Conservation (phyloP, 2,329 filamentous ascomycete species). For the Alternaria ventricosa region DNA sequence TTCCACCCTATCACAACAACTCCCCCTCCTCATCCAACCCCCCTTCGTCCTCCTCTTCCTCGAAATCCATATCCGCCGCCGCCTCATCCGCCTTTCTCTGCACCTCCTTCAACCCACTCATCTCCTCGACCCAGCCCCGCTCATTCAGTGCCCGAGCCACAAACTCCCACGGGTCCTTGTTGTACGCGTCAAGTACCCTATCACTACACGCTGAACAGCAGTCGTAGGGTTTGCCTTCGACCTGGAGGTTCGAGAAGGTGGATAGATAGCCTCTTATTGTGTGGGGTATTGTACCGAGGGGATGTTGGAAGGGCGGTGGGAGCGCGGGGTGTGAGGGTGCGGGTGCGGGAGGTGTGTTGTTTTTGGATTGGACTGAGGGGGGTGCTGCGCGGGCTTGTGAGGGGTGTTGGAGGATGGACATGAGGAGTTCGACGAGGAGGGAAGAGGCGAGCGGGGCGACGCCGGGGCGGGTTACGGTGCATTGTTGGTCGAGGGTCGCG, state of each 20-base stretch:
- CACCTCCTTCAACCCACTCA: slow-evolving; percentile 70
- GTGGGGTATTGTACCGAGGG: slow-evolving; percentile 76
- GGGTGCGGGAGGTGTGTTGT: slow-evolving; percentile 11
- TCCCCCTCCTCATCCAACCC: slow-evolving; percentile 67
- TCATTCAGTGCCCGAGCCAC: slow-evolving; percentile 76
- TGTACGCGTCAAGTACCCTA: slow-evolving; percentile 72
- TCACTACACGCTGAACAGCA: slow-evolving; percentile 82
- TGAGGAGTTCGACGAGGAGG: slow-evolving; percentile 85
- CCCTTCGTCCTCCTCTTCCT: slow-evolving; percentile 54
- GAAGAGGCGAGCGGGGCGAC: slow-evolving; percentile 92
- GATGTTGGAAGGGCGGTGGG: slow-evolving; percentile 58
- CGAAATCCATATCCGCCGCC: slow-evolving; percentile 61
- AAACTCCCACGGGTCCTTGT: slow-evolving; percentile 74
- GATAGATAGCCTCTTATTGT: slow-evolving; percentile 80
- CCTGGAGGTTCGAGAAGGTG: slow-evolving; percentile 74
- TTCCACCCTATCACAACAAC: slow-evolving; percentile 34
- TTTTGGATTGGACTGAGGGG: slow-evolving; percentile 11
- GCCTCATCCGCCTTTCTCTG: slow-evolving; percentile 57
- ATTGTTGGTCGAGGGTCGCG: slow-evolving; percentile 95
- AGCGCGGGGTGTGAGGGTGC: slow-evolving; percentile 32
- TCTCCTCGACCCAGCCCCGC: slow-evolving; percentile 78
- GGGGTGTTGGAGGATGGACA: slow-evolving; percentile 79
- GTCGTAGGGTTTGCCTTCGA: slow-evolving; percentile 77
- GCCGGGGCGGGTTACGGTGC: slow-evolving; percentile 93
- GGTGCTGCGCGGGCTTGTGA: slow-evolving; percentile 42